These are phyloP conservation scores for Madurella fahalii DNA, from an alignment of 2,329 filamentous ascomycete genomes.

Conservation along the genomic window DNA sequence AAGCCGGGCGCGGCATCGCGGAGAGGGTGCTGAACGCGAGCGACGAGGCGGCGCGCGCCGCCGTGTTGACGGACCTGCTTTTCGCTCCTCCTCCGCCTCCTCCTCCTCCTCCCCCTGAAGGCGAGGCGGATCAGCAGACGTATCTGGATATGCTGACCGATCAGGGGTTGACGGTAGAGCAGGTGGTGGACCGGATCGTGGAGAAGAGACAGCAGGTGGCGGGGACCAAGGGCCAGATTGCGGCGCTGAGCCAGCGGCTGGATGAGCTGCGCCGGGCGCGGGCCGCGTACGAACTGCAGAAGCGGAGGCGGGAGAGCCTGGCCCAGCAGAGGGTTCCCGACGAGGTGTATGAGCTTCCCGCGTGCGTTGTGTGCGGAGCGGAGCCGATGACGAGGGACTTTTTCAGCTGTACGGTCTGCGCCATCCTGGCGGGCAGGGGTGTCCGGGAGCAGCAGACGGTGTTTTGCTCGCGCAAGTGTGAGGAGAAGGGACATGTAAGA, in stretches of 20 bases:
- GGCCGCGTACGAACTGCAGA: conserved; percentile 28
- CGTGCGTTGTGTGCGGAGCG: conserved; percentile 26
- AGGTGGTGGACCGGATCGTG: conserved; percentile 26
- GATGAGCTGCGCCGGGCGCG: conserved; percentile 26
- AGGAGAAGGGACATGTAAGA: conserved; percentile 22
- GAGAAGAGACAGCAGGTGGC: conserved; percentile 24
- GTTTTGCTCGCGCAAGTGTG: conserved; percentile 29
- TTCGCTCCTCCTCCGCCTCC: no score
- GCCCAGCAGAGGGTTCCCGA: conserved; percentile 23
- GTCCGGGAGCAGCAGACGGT: conserved; percentile 23
- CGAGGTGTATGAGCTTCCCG: conserved; percentile 27
- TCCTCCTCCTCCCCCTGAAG: background rate
- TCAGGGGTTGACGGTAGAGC: conserved; percentile 23
- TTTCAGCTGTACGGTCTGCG: conserved; percentile 27
- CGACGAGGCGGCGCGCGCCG: conserved; percentile 13
- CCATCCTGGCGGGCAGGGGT: conserved; percentile 23
- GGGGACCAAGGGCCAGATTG: conserved; percentile 24
- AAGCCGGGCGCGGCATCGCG: conserved; percentile 11
- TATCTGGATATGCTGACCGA: conserved; percentile 26
- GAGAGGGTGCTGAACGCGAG: conserved; percentile 18
- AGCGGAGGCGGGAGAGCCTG: conserved; percentile 22
- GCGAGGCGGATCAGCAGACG: conserved; percentile 17
- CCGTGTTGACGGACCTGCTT: conserved; percentile 11
- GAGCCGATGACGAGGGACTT: conserved; percentile 23
- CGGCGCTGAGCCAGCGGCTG: conserved; percentile 29